Percentiles rank a stretch among this genome's conserved stretches.
These are phyloP conservation scores for Xylariaceae sp. DNA, from an alignment of 2,329 filamentous ascomycete genomes.

Conservation along the genomic window DNA sequence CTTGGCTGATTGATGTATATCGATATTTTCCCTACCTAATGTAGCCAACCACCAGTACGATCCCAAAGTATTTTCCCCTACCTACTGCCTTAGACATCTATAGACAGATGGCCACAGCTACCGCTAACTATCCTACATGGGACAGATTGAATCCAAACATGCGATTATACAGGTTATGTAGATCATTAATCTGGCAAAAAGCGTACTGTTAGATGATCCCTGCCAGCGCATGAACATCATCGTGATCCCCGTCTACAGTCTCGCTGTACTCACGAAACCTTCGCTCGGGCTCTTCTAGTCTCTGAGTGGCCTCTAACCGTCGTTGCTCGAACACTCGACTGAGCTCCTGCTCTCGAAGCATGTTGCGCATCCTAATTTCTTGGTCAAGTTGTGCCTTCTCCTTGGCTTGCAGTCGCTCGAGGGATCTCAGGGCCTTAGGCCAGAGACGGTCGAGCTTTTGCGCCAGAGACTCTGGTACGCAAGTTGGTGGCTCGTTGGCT, in stretches of 20 bases:
- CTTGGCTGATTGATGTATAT: too few relatives aligned
- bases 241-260: not conserved
- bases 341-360: constrained; percentile 45
- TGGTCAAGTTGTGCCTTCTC: constrained; percentile 43
- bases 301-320: constrained; percentile 42
- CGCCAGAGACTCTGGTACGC: constrained; percentile 37
- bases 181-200: not conserved
- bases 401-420: constrained; percentile 39
- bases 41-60: too few relatives aligned
- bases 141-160: constrained; percentile 1
- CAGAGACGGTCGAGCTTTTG: constrained; percentile 46
- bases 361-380: constrained; percentile 36
- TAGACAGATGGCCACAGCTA: too few relatives aligned
- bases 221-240: not conserved
- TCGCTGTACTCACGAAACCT: constrained; percentile 17
- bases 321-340: constrained; percentile 46
- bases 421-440: constrained; percentile 40
- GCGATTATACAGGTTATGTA: not conserved
- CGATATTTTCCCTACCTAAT: too few relatives aligned
- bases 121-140: not conserved
- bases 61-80: too few relatives aligned
- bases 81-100: too few relatives aligned
- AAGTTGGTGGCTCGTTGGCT: constrained; percentile 34
- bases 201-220: not conserved
- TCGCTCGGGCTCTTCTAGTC: constrained; percentile 30